Evolutionary conservation across 176 grass and related monocot genomes (phyloP), one percentile per base, ranked within the genome.

Genomic region (Oryza nivara): DNA sequence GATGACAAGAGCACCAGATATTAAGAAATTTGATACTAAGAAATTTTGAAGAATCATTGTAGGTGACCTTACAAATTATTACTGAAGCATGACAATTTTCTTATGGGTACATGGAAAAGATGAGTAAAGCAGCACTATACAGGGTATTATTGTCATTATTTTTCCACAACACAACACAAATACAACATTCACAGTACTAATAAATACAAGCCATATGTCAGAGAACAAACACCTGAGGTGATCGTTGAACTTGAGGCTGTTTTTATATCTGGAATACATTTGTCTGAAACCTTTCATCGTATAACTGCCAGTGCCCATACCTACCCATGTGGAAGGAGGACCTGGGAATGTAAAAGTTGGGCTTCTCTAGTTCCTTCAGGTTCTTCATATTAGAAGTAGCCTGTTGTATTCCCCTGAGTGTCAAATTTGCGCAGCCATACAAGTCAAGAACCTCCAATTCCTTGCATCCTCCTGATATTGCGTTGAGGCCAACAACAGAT

Each of bases 211-310:
- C 0, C 43, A 36, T 78, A 34, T 10, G 51, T 75, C 30, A 51
- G 72, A 11, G 5, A 65, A 49, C 49, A 17, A 58, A 58, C 51
- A 13, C 41, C 34, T 58, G 22, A 52, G 26, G 47, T 45, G 28
- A 22, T 22, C 61, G 46, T 45, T 45, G 3, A 88, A 11, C 32
- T 70, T 52, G 11, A 86, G 26, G 69, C 8, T 61, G 47, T 11
- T 58, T 80, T 90, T 83, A 99, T 74, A 99, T 99, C 72, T 94
- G 88, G 44, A 96, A 99, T 36, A 96, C 86, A 76, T 92, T 95
- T 78, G 93, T 99, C 82, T 96, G 89, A 81, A 99, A 96, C 67
- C 96, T 95, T 78, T 96, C 96, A 1, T 98, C 91, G 2, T 98
- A 98, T 38, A 98, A 76, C 73, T 92, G 86, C 96, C 93, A 94